These are phyloP conservation scores for Combretum micranthum DNA, from an alignment of 345 rosid genomes.

Conservation along the genomic window DNA sequence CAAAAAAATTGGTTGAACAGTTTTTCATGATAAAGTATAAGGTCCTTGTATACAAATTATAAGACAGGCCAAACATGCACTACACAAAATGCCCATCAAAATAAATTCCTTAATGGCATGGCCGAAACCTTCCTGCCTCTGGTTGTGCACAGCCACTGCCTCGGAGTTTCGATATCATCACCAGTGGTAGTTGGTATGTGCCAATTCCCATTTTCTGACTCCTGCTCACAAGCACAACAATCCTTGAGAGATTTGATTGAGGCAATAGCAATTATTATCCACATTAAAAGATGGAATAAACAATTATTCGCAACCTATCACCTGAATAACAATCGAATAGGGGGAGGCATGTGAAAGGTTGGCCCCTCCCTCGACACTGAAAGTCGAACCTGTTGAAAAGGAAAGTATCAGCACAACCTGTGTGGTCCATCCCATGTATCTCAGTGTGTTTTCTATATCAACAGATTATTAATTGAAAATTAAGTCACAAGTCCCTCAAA, in stretches of 20 bases:
- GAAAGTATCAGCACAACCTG: neutral
- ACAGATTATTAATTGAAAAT: neutral
- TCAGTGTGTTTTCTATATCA: neutral
- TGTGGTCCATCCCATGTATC: neutral
- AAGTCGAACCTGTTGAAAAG: slow-evolving; percentile 54
- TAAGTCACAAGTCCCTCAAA: no score
- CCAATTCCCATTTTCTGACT: slow-evolving; percentile 84
- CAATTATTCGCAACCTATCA: slow-evolving; percentile 10
- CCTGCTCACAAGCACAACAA: slow-evolving; percentile 34
- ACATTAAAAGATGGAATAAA: neutral
- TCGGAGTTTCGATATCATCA: slow-evolving; percentile 59
- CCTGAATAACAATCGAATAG: slow-evolving; percentile 93
- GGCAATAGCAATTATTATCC: neutral
- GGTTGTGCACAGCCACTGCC: slow-evolving; percentile 74
- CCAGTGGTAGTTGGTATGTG: slow-evolving; percentile 62
- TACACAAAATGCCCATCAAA: neutral
- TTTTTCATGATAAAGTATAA: no score
- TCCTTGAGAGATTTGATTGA: no score
- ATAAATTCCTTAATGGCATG: neutral
- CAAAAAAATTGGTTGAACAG: no score
- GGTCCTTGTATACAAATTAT: no score
- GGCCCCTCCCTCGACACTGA: slow-evolving; percentile 44
- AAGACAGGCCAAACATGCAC: no score
- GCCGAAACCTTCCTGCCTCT: slow-evolving; percentile 18
- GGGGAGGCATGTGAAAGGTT: slow-evolving; percentile 86